Evolutionary conservation across 2,329 filamentous ascomycete genomes (phyloP), one percentile per base, ranked within the genome.

Genomic region (Apiospora aurea): DNA sequence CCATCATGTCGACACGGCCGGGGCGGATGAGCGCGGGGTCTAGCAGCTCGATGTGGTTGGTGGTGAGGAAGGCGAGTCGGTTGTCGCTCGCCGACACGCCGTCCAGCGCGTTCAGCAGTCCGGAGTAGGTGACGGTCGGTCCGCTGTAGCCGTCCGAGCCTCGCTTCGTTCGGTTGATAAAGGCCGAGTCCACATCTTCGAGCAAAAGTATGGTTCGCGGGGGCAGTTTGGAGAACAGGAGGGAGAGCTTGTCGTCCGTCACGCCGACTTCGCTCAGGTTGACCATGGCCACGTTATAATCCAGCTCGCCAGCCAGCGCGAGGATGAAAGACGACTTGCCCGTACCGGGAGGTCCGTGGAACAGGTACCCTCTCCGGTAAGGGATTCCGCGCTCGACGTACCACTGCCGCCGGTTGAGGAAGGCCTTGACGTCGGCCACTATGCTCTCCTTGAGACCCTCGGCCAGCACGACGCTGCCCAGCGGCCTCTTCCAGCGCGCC

Each of bases 311-410:
- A 0, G 96, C 96, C 57, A 99, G 85, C 0, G 96, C 95, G 82
- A 98, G 95, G 74, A 99, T 98, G 77, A 99, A 98, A 0, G 94
- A 97, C 73, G 93, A 98, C 85, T 97, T 98, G 47, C 94, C 97
- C 57, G 93, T 97, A 0, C 95, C 95, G 0, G 95, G 95, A 4
- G 95, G 95, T 0, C 95, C 95, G 78, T 96, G 94, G 0, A 98
- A 87, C 10, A 98, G 87, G 79, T 98, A 98, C 0, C 95, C 96
- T 71, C 95, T 87, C 24, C 95, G 90, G 78, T 98, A 98, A 0
- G 96, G 96, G 75, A 98, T 97, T 2, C 95, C 96, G n/a, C 96
- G 91, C 78, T 97, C 94, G 69, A 95, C 90, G 79, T 98, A 98
- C 95, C 96, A 98, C 75, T 92, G 90, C 72, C 93, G 90, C 49